Evolutionary conservation across 2,329 filamentous ascomycete species (phyloP), one percentile per base, ranked within the genome.

Genomic region (Polychaeton citri): DNA sequence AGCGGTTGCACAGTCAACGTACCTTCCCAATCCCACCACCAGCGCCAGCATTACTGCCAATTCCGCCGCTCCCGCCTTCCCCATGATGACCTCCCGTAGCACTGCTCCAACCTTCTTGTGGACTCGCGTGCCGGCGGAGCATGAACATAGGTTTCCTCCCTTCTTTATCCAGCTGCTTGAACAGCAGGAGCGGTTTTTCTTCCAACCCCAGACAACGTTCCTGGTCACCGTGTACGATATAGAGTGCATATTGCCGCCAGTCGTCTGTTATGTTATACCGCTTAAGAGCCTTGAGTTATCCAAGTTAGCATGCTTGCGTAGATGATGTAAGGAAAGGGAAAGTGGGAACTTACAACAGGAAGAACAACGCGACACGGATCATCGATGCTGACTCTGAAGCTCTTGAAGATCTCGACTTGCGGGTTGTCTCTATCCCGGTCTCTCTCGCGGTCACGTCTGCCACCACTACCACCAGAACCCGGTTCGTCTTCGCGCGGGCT

Each of bases 131-230:
- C 46, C 72, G 72, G 36, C 90, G 69, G 38, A 98, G 66, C 90
- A 98, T 98, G 54, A 98, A 98, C 90, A 96, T 96, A 16, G 90
- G 90, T 58, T 96, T 98, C 62, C 92, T 81, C 32, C 90, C 90
- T 64, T 96, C 90, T 58, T 87, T 87, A 55, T 96, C 87, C 38
- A 98, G 66, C 57, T 96, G 87, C 63, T 98, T 98, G 64, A 98
- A 98, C 43, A 98, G 63, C 43, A 95, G 92, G 39, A 98, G 65
- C 7, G 90, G 90, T 52, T 92, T 88, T 62, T 98, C 90, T 39
- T 96, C 81, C 46, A 94, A 67, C 1, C 82, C 85, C 24, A 98
- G 63, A 57, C 88, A 96, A 10, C 90, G 79, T 63, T 98, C 90
- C 60, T 96, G 86, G 52, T 96, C 87, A n/a, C 90, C 90, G 50